Conservation (phyloP, 208 protist genomes). For the Strigomonas galati region DNA sequence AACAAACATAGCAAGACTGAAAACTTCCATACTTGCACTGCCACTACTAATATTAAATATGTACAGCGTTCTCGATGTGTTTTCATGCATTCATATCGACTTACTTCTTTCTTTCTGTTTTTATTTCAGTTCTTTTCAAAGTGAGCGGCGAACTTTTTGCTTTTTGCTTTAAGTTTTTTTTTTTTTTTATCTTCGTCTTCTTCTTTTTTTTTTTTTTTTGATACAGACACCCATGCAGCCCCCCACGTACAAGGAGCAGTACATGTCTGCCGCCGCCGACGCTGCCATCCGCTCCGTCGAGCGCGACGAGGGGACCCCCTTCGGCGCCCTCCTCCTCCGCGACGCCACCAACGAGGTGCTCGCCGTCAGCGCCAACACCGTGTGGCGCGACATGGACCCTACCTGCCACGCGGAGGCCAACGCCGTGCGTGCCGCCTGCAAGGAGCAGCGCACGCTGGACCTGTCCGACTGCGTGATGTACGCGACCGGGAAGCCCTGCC, state of each 20-base stretch:
- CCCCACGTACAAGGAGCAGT: no score
- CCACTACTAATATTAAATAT: no score
- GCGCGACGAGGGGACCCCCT: no score
- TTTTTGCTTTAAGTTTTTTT: not conserved
- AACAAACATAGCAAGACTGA: not conserved
- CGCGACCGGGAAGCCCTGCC: slow-evolving; percentile 5
- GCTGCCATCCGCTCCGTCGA: no score
- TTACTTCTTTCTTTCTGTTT: slow-evolving; percentile 2
- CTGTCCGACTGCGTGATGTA: slow-evolving; percentile 13
- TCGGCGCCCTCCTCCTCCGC: no score
- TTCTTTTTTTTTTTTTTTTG: not conserved
- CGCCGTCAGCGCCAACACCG: slow-evolving; percentile 3
- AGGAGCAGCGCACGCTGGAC: not conserved
- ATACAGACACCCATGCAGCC: no score
- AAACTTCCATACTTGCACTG: not conserved
- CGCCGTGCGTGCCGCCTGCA: not conserved
- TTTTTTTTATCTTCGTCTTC: not conserved
- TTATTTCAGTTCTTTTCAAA: no score
- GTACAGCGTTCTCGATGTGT: no score
- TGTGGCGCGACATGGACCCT: not conserved
- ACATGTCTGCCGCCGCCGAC: no score
- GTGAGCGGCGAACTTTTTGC: not conserved
- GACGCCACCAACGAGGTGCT: slow-evolving; percentile 1
- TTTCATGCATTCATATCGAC: no score
- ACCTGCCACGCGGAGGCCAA: slow-evolving; percentile 8